A percentile compares a stretch with the other conserved stretches of the same genome.
These are phyloP conservation scores for Xylaria curta DNA, from an alignment of 495 filamentous ascomycete species.

Conservation along the genomic window DNA sequence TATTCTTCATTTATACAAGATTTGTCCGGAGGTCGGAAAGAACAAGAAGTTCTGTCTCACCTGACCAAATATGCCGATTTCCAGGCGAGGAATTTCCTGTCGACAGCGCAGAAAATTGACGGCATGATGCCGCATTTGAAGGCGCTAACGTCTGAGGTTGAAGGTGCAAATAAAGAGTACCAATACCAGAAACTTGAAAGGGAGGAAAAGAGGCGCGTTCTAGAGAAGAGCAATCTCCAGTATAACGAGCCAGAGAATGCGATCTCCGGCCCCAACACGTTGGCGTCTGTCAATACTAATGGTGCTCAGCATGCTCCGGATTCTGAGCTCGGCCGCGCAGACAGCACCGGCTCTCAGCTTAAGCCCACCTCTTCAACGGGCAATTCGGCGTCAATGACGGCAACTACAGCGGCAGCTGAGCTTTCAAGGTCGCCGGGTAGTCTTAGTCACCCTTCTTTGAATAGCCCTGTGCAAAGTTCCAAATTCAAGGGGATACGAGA, in stretches of 20 bases:
- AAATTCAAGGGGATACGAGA: constrained; percentile 90
- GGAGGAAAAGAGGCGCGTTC: constrained; percentile 84
- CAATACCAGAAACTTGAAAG: constrained; percentile 91
- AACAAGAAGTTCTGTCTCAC: constrained; percentile 95
- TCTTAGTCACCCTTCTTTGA: constrained; percentile 41
- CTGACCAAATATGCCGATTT: constrained; percentile 93
- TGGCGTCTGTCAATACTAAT: constrained; percentile 44
- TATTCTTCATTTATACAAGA: constrained; percentile 99
- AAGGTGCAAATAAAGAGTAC: constrained; percentile 92
- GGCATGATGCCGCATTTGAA: constrained; percentile 88
- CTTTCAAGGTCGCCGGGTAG: constrained; percentile 54
- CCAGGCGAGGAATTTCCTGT: constrained; percentile 82
- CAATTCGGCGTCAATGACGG: constrained; percentile 33
- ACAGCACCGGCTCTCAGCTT: constrained; percentile 74
- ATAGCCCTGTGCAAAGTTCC: constrained; percentile 62
- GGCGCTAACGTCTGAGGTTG: constrained; percentile 87
- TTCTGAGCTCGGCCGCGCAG: constrained; percentile 69
- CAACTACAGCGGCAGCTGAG: constrained; percentile 38
- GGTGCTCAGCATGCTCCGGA: constrained; percentile 58
- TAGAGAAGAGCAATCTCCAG: constrained; percentile 87
- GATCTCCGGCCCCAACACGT: constrained; percentile 35
- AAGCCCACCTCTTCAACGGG: constrained; percentile 51
- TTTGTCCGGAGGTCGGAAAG: constrained; percentile 94
- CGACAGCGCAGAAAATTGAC: constrained; percentile 85
- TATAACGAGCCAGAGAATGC: constrained; percentile 75